phyloP scores from a whole-genome alignment of 139 green algal genomes.

The Parachlorella kessleri region DNA sequence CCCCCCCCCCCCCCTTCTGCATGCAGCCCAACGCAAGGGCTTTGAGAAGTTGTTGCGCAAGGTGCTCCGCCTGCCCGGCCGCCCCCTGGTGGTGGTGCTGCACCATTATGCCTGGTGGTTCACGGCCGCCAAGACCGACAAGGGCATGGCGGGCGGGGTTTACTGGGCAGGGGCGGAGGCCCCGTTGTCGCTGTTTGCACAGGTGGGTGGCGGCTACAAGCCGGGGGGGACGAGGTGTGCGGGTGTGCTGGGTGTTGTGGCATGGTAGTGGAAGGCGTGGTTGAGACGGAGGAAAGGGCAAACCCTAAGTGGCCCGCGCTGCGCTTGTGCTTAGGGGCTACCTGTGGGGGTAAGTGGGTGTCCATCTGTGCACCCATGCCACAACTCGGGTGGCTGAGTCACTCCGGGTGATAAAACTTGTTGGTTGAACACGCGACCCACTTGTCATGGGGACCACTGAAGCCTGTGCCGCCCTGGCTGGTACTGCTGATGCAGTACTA shows the following conservation, averaged over 20 bases:
- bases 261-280: too few relatives aligned
- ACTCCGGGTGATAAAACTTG: background rate
- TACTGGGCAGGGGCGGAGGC: background rate
- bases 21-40: background rate
- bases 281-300: too few relatives aligned
- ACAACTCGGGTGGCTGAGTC: background rate
- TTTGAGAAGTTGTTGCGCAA: constrained; percentile 22
- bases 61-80: constrained; percentile 1
- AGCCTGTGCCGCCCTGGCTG: background rate
- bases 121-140: background rate
- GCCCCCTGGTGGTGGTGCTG: constrained; percentile 7
- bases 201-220: too few relatives aligned
- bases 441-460: background rate
- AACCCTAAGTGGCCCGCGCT: too few relatives aligned
- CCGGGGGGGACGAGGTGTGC: too few relatives aligned
- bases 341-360: too few relatives aligned
- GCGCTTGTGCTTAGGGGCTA: too few relatives aligned
- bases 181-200: constrained; percentile 3
- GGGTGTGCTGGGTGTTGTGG: too few relatives aligned
- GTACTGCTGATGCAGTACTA: constrained; percentile 4
- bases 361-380: too few relatives aligned
- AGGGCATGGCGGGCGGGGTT: background rate
- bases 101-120: constrained; percentile 21
- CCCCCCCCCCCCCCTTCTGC: too few relatives aligned
- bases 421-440: background rate